Base-by-base conservation (phyloP, 768 basidiomycete genomes). In the Lactifluus echinatus region DNA sequence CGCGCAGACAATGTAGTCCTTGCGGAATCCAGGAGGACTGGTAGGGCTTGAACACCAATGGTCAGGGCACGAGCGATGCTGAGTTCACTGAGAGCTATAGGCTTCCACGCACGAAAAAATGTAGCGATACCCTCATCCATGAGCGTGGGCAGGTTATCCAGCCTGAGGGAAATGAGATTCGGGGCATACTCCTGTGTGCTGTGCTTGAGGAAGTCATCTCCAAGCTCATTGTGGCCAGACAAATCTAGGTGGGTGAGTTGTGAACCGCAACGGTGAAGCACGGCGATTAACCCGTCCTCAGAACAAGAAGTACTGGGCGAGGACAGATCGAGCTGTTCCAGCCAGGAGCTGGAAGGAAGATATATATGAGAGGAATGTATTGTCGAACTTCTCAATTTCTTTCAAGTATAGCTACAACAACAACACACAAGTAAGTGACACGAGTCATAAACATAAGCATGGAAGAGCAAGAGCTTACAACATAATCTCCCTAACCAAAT, bases 351-450 rank as follows among this genome's bases (percentile, higher is more conserved):
- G 69, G 17, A 89, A 66, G 15, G 68, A 66, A 36, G 72, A 68
- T 24, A 96, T 70, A 33, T 75, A 70, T 6, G 70, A 71, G 3
- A 89, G 71, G 66, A 87, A 92, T 2, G 71, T 73, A 63, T 92
- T 85, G 52, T 75, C 69, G 55, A 98, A 68, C 60, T 79, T 72
- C 7, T 85, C 91, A 33, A 97, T 70, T 66, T 94, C 89, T 59
- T 82, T 81, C 37, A 99, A 73, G 2, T 88, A 80, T 1, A 99
- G 79, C 47, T 84, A n/a, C n/a, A n/a, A n/a, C n/a, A n/a, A n/a
- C n/a, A n/a, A n/a, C n/a, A n/a, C n/a, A n/a, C n/a, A n/a, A n/a
- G n/a, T n/a, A n/a, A n/a, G n/a, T n/a, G n/a, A n/a, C n/a, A n/a
- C n/a, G n/a, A n/a, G n/a, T n/a, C n/a, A n/a, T n/a, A n/a, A n/a